These are phyloP conservation scores for Leccinum subrobustum DNA, from an alignment of 1,284 basidiomycete genomes.

Conservation along the genomic window DNA sequence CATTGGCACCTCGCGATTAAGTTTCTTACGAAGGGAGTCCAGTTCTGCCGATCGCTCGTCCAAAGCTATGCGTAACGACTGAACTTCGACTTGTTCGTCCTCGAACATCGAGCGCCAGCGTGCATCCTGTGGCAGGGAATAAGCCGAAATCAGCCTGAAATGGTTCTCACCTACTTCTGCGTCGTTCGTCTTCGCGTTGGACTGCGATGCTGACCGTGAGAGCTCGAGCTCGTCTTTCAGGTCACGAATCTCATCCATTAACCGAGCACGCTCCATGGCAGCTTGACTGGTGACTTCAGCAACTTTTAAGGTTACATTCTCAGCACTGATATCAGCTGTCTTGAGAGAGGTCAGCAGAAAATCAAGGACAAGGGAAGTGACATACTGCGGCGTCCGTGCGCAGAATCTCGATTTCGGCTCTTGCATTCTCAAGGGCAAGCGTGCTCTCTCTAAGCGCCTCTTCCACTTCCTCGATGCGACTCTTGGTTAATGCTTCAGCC, in stretches of 20 bases:
- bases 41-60: conserved; percentile 51
- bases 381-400: conserved; percentile 76
- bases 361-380: conserved; percentile 9
- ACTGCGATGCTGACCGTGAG: conserved; percentile 24
- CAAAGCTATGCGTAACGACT: conserved; percentile 36
- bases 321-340: conserved; percentile 28
- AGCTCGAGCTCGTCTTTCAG: conserved; percentile 50
- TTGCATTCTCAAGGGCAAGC: conserved; percentile 87
- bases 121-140: conserved; percentile 20
- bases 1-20: conserved; percentile 54
- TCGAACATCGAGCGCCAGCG: conserved; percentile 40
- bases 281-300: conserved; percentile 42
- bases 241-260: conserved; percentile 53
- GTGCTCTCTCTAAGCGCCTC: conserved; percentile 87
- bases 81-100: conserved; percentile 40
- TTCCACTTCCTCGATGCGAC: conserved; percentile 78
- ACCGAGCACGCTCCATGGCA: conserved; percentile 43
- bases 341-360: conserved; percentile 15
- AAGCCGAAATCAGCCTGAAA: conserved; percentile 20
- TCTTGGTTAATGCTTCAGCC: conserved; percentile 60
- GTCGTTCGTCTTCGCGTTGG: conserved; percentile 1
- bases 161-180: conserved; percentile 15
- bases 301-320: conserved; percentile 36
- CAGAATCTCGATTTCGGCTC: conserved; percentile 86
- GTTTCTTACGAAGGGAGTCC: conserved; percentile 55